These are phyloP conservation scores for Phyllosticta citribraziliensis DNA, from an alignment of 2,329 filamentous ascomycete genomes.

Conservation along the genomic window DNA sequence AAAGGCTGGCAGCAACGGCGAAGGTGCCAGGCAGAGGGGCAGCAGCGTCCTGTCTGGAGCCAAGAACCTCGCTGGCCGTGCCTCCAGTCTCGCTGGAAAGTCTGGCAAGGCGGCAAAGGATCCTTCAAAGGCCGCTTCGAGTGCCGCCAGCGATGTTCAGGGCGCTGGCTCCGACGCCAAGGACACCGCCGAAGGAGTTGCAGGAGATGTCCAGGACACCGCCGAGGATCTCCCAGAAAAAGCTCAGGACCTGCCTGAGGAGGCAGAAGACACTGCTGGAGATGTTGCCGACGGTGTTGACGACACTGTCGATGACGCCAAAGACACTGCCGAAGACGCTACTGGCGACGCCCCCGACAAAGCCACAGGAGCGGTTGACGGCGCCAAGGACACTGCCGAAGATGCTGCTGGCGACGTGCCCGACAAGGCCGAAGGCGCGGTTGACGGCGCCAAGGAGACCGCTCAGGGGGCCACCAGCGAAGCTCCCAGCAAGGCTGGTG, in stretches of 20 bases:
- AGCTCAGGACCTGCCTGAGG: conserved; percentile 16
- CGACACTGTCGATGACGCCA: conserved; percentile 15
- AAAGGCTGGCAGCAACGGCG: conserved; percentile 6
- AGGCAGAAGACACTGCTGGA: conserved; percentile 24
- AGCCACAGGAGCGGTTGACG: conserved; percentile 11
- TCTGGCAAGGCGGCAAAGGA: conserved; percentile 21
- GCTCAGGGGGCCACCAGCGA: conserved; percentile 14
- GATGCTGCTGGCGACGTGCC: conserved; percentile 17
- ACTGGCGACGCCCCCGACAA: conserved; percentile 11
- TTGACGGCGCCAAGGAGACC: conserved; percentile 15
- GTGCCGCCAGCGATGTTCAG: conserved; percentile 25
- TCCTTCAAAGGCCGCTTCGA: conserved; percentile 25
- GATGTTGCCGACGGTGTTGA: conserved; percentile 15
- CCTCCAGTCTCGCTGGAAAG: conserved; percentile 37
- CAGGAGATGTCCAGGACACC: conserved; percentile 25
- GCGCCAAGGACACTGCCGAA: conserved; percentile 15
- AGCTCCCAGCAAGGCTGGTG: conserved; percentile 3
- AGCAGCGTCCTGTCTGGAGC: conserved; percentile 3
- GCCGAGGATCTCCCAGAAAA: conserved; percentile 24
- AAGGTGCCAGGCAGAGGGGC: conserved; percentile 5
- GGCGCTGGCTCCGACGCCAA: conserved; percentile 16
- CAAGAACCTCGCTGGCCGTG: conserved; percentile 37
- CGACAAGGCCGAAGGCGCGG: conserved; percentile 10
- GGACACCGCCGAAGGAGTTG: conserved; percentile 21
- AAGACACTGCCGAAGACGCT: conserved; percentile 17